A percentile compares a stretch with the other conserved stretches of the same genome.
phyloP scores from a whole-genome alignment of 2,329 filamentous ascomycete genomes.

The Colletotrichum sidae region DNA sequence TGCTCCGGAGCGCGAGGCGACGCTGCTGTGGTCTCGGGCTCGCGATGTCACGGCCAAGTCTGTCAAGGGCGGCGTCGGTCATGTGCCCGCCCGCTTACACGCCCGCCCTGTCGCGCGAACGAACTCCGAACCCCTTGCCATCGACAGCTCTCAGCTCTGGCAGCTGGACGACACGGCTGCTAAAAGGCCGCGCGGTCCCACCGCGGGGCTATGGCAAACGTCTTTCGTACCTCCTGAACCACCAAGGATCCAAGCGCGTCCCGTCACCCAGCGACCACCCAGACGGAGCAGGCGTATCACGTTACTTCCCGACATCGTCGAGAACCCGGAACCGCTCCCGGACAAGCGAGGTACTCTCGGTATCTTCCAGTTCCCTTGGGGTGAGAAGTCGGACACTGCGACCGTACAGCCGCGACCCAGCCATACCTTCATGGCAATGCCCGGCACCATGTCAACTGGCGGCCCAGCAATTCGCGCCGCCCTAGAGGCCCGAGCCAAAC shows the following conservation, averaged over 20 bases:
- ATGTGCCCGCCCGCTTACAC: conserved; percentile 44
- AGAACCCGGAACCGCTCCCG: conserved; percentile 69
- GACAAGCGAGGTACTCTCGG: conserved; percentile 70
- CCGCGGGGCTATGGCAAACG: conserved; percentile 46
- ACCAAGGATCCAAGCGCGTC: conserved; percentile 50
- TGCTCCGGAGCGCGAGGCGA: conserved; percentile 25
- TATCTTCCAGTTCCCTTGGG: conserved; percentile 76
- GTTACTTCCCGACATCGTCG: conserved; percentile 71
- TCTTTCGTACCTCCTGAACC: conserved; percentile 33
- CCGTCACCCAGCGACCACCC: conserved; percentile 64
- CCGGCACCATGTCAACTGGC: conserved; percentile 62
- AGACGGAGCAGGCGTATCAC: conserved; percentile 68
- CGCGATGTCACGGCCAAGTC: conserved; percentile 16
- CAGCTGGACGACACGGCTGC: conserved; percentile 42
- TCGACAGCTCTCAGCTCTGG: conserved; percentile 55
- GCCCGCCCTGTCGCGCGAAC: conserved; percentile 52
- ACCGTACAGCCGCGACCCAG: conserved; percentile 53
- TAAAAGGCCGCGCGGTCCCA: conserved; percentile 35
- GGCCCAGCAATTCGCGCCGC: conserved; percentile 44
- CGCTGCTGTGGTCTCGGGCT: conserved; percentile 25
- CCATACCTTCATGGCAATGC: conserved; percentile 59
- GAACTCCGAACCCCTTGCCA: conserved; percentile 45
- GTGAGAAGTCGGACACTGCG: conserved; percentile 70
- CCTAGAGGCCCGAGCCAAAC: conserved; percentile 48
- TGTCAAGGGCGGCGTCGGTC: conserved; percentile 11